These are phyloP conservation scores for Claviceps spartinae DNA, from an alignment of 2,329 filamentous ascomycete species.

Conservation along the genomic window DNA sequence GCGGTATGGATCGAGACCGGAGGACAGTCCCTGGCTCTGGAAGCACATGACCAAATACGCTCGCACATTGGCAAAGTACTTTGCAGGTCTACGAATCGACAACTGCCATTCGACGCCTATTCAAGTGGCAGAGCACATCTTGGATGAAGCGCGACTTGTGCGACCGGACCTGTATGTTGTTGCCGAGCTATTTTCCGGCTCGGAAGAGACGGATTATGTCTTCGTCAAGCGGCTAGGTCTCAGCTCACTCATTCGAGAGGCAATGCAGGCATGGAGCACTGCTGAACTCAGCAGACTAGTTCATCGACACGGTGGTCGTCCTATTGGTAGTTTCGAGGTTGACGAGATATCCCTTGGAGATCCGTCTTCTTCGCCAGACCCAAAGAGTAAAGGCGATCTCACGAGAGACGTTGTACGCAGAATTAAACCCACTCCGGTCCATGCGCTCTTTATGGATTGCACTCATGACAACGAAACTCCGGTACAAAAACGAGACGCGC, in stretches of 20 bases:
- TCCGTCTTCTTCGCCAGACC: constrained; percentile 16
- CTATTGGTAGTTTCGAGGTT: constrained; percentile 95
- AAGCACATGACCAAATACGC: constrained; percentile 92
- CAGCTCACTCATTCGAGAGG: constrained; percentile 84
- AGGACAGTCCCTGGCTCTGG: constrained; percentile 91
- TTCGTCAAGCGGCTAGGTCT: constrained; percentile 90
- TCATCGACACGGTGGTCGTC: constrained; percentile 82
- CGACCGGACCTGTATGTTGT: constrained; percentile 83
- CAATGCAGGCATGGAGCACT: constrained; percentile 97
- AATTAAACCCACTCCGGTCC: constrained; percentile 78
- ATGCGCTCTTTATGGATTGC: constrained; percentile 97
- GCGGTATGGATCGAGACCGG: constrained; percentile 64
- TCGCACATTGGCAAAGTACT: constrained; percentile 83
- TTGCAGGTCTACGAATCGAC: constrained; percentile 90
- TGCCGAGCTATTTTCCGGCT: constrained; percentile 89
- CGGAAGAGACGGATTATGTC: constrained; percentile 88
- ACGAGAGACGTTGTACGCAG: constrained; percentile 57
- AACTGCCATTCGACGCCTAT: constrained; percentile 96
- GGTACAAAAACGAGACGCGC: constrained; percentile 84
- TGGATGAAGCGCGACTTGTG: constrained; percentile 83
- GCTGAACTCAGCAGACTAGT: constrained; percentile 84
- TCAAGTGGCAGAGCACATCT: constrained; percentile 84
- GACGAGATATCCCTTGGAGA: constrained; percentile 64
- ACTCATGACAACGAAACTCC: constrained; percentile 97
- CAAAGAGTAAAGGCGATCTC: constrained; percentile 19